Evolutionary conservation across 208 protist genomes (phyloP), one percentile per base, ranked within the genome.

Genomic region (Wallacemonas rigidus): DNA sequence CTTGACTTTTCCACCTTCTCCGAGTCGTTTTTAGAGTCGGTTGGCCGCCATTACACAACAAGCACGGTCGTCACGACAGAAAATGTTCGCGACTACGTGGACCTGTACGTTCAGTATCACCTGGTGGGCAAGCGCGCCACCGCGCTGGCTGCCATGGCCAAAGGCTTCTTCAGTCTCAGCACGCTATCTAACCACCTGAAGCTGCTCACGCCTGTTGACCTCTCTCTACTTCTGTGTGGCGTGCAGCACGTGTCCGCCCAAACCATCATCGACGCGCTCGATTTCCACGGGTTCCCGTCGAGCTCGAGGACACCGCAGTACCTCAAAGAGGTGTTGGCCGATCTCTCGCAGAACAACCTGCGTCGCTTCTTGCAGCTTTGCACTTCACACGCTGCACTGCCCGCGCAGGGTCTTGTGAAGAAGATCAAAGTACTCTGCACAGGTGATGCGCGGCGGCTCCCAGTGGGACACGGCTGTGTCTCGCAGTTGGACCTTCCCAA

Each of bases 291-390:
- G 44, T 92, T 92, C 39, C 40, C 55, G 54, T 48, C 71, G 48
- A 61, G 65, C 60, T 89, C 87, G 39, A 81, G 81, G 40, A 90
- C 85, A 11, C 87, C 87, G 4, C 72, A 79, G 65, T 74, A 84
- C 53, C 68, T 89, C 39, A 75, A 81, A 58, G 79, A 88, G 57
- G 56, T 89, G 15, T 11, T 92, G n/a, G 17, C 65, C 36, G 79
- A 81, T 11, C 87, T 86, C 75, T 79, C 79, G 7, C 84, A 90
- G 71, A 92, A 92, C 58, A 88, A 89, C 57, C 78, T 88, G 45
- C 81, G 87, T 1, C 82, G 87, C 51, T 92, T 92, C 45, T 61
- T 92, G 48, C 83, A 87, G 76, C 80, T 92, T 4, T 92, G 87
- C 67, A 92, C 87, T 0, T 74, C 84, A 41, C 74, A 72, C 17